These are phyloP conservation scores for Coniochaeta sp. DNA, from an alignment of 2,329 filamentous ascomycete species.

Conservation along the genomic window DNA sequence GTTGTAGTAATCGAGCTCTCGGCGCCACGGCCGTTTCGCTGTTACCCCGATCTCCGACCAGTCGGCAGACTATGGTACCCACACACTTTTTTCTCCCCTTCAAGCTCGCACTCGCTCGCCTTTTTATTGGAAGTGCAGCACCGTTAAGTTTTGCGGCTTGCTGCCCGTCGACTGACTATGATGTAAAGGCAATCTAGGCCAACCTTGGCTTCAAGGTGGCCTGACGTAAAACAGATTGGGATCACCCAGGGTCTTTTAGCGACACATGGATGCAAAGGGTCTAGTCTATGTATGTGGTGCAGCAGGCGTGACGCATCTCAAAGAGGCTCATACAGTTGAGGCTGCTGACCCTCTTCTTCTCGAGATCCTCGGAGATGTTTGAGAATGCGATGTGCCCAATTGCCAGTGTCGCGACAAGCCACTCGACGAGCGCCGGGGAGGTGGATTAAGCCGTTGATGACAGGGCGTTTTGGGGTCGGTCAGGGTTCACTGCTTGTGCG, in stretches of 20 bases:
- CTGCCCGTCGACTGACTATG: background rate
- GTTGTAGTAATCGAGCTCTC: background rate
- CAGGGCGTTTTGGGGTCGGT: background rate
- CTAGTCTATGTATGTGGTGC: too few relatives aligned
- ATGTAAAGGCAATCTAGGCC: background rate
- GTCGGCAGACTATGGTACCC: too few relatives aligned
- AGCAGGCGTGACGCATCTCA: background rate
- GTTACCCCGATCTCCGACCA: background rate
- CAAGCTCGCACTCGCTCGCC: background rate
- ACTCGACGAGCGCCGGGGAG: background rate
- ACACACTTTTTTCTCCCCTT: background rate
- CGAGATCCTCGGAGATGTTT: background rate
- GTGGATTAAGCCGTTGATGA: background rate
- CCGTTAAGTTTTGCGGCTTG: background rate
- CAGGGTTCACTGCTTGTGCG: background rate
- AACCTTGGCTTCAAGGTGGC: background rate
- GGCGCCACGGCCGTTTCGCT: background rate
- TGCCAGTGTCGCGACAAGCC: background rate
- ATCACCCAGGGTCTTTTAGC: background rate
- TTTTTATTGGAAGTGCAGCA: too few relatives aligned
- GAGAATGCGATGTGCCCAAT: background rate
- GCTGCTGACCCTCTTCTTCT: background rate
- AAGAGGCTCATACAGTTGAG: background rate
- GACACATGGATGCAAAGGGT: background rate
- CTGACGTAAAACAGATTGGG: background rate